Evolutionary conservation across 1,284 basidiomycete genomes (phyloP).

Genomic region (Coniferiporia weirii): DNA sequence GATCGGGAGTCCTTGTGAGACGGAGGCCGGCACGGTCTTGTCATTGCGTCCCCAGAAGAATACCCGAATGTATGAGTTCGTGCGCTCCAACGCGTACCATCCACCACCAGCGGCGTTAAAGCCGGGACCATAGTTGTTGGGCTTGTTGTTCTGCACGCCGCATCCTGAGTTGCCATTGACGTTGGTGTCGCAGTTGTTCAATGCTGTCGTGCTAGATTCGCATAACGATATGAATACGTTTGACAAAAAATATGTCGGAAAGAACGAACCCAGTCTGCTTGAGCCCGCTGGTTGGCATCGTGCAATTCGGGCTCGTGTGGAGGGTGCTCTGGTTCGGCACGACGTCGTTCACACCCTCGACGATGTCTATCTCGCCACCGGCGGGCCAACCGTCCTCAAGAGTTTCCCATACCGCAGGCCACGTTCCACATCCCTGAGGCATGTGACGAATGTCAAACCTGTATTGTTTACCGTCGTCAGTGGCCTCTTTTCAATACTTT

Average conservation of each 20-base stretch:
- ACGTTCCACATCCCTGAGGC: constrained; percentile 57
- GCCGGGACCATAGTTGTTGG: constrained; percentile 46
- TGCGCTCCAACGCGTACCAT: constrained; percentile 50
- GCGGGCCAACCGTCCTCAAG: constrained; percentile 25
- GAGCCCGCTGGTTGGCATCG: constrained; percentile 39
- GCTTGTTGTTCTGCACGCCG: constrained; percentile 44
- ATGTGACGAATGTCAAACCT: constrained; percentile 38
- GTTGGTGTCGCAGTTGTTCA: constrained; percentile 51
- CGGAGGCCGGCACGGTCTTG: constrained; percentile 28
- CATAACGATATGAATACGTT: neutral
- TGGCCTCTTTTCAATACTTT: neutral
- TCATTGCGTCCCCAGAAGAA: constrained; percentile 48
- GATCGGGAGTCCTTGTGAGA: neutral
- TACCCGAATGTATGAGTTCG: constrained; percentile 37
- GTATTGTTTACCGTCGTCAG: neutral
- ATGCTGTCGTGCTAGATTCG: constrained; percentile 30
- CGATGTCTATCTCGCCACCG: constrained; percentile 58
- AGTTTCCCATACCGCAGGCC: constrained; percentile 41
- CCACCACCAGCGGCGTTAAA: constrained; percentile 61
- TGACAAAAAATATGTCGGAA: constrained; percentile 34
- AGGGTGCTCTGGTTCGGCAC: constrained; percentile 53
- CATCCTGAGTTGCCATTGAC: constrained; percentile 59
- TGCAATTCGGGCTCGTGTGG: constrained; percentile 59
- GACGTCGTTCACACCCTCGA: constrained; percentile 63
- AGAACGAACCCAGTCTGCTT: constrained; percentile 36